phyloP scores from a whole-genome alignment of 257 asterid species.

The Nicotiana attenuata region DNA sequence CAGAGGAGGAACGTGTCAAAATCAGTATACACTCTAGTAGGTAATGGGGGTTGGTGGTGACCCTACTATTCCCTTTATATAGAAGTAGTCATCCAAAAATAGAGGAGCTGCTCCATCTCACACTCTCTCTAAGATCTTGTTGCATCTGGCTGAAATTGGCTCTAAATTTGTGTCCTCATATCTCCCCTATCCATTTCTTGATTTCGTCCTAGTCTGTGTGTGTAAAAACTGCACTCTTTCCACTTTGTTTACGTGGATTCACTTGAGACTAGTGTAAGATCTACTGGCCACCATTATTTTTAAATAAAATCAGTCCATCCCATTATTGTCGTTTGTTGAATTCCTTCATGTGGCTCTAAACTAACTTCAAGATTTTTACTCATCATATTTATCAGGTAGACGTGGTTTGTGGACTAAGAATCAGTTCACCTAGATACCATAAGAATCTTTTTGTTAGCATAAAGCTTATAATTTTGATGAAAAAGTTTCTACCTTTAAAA shows the following conservation, averaged over 20 bases:
- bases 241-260: not conserved
- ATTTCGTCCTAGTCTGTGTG: not conserved
- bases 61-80: not conserved
- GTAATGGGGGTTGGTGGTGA: not conserved
- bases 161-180: conserved; percentile 8
- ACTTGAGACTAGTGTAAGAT: not conserved
- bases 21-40: not conserved
- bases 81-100: not conserved
- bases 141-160: not conserved
- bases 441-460: not conserved
- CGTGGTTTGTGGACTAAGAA: not conserved
- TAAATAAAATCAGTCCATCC: not conserved
- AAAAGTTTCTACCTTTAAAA: not conserved
- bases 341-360: not conserved
- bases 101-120: not conserved
- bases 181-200: not conserved
- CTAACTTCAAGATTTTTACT: not conserved
- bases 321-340: not conserved
- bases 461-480: not conserved
- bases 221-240: not conserved
- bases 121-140: not conserved
- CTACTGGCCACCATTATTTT: not conserved
- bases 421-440: conserved; percentile 1
- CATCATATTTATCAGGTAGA: conserved; percentile 6
- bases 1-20: not conserved